Evolutionary conservation across 1,284 basidiomycete species (phyloP).

Genomic region (Pseudozyma tsukubaensis): DNA sequence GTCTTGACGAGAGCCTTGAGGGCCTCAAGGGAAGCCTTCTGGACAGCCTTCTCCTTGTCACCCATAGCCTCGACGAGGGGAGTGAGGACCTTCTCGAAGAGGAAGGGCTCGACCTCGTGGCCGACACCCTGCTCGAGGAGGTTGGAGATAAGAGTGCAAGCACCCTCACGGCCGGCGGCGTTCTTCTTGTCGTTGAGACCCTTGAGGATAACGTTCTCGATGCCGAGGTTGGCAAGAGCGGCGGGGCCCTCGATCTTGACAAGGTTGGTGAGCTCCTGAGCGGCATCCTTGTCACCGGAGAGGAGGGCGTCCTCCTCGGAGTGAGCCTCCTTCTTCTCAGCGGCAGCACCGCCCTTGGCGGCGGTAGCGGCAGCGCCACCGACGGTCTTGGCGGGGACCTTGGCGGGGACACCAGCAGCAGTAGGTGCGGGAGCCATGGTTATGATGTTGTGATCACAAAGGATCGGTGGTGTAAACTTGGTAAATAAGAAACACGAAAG

Average conservation of each 20-base stretch:
- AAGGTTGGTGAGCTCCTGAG: conserved; percentile 70
- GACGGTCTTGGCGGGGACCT: conserved; percentile 62
- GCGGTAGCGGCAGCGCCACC: conserved; percentile 66
- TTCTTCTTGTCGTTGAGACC: conserved; percentile 75
- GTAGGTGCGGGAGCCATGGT: conserved; percentile 58
- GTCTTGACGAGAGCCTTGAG: conserved; percentile 81
- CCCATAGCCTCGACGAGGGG: conserved; percentile 90
- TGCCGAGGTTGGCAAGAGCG: conserved; percentile 80
- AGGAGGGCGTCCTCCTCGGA: conserved; percentile 69
- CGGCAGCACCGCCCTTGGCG: conserved; percentile 63
- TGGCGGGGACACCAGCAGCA: conserved; percentile 64
- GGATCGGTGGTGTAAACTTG: conserved; percentile 24
- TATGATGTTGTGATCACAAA: conserved; percentile 12
- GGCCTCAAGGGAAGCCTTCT: conserved; percentile 85
- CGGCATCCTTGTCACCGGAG: conserved; percentile 69
- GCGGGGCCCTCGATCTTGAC: conserved; percentile 79
- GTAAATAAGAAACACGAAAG: conserved; percentile 15
- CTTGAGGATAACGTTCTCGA: conserved; percentile 84
- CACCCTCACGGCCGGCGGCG: conserved; percentile 82
- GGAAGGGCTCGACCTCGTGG: conserved; percentile 88
- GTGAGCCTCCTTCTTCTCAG: conserved; percentile 69
- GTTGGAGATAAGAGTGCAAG: conserved; percentile 73
- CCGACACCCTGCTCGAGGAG: conserved; percentile 81
- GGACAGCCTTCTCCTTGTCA: conserved; percentile 88
- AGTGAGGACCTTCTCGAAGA: conserved; percentile 86